Base-by-base conservation (phyloP, 805 yeast genomes). In the Starmerella scarabaei region DNA sequence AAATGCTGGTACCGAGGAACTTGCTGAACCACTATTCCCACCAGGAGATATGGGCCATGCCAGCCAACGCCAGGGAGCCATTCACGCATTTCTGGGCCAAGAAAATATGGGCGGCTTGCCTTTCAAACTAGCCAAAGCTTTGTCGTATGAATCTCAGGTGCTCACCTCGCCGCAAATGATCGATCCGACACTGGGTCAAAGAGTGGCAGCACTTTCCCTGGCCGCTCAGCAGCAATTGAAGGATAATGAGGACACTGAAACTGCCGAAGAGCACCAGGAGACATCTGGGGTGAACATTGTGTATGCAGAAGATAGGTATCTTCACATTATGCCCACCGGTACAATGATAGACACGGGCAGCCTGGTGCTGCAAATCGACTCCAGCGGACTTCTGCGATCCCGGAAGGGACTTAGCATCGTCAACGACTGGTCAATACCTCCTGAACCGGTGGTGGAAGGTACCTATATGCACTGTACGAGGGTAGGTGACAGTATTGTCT, bases 321-420 rank as follows among this genome's bases (percentile, higher is more conserved):
- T 49, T 9, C 17, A 26, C 15, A 16, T 19, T 3, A 5, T 37
- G 4, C 23, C 24, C 4, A 12, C 18, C 7, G 42, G 29, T 9
- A 6, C 14, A n/a, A 21, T 32, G 8, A 23, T 33, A 3, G 33
- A 45, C 21, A 23, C 49, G 30, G 27, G 44, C 30, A 40, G 47
- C 21, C 47, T 44, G 3, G 42, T 51, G 8, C 20, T 43, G 38
- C 50, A 47, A 41, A 24, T 49, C 5, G 46, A 38, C 20, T 18
- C 17, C 24, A 15, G n/a, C n/a, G 32, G 36, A 1, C 20, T 44
- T 3, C 41, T 43, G 14, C 40, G 48, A 11, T 43, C 51, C 9
- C 33, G 41, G 11, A 20, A 32, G 4, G 50, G 51, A 5, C 28
- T 44, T 3, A 7, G 18, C 26, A 11, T 12, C 16, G 27, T 5